Conservation (phyloP, 2,329 filamentous ascomycete species). For the Beauveria pseudobassiana region DNA sequence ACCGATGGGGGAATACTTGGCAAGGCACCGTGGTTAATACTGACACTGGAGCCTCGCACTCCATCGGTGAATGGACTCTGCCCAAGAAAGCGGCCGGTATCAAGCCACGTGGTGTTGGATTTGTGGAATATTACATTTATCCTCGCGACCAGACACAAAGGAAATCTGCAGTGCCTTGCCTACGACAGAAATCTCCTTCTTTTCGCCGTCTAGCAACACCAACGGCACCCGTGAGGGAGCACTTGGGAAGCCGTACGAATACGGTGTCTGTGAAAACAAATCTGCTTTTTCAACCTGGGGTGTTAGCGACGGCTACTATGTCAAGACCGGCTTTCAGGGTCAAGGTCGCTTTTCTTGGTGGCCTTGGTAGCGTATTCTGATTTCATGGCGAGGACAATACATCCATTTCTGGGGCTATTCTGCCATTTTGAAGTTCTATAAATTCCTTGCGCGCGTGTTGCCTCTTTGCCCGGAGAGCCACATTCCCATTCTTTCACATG, state of each 20-base stretch:
- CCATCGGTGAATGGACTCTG: conserved; percentile 18
- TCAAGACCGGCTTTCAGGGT: conserved; percentile 3
- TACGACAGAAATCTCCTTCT: conserved; percentile 12
- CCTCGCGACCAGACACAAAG: conserved; percentile 6
- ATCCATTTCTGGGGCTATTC: not conserved
- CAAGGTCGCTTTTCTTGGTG: not conserved
- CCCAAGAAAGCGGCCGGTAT: conserved; percentile 15
- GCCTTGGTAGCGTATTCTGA: not conserved
- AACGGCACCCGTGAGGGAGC: conserved; percentile 6
- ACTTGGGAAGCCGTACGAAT: conserved; percentile 13
- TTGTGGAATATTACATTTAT: conserved; percentile 19
- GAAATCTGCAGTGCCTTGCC: conserved; percentile 13
- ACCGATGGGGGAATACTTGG: conserved; percentile 15
- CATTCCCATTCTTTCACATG: too few relatives aligned
- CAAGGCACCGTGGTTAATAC: conserved; percentile 17
- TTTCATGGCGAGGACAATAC: not conserved
- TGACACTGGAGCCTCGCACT: conserved; percentile 3
- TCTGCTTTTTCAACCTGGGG: not conserved
- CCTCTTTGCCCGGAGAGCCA: too few relatives aligned
- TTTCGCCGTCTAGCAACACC: conserved; percentile 13
- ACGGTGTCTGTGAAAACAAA: conserved; percentile 14
- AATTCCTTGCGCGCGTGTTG: not conserved
- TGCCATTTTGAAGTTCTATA: not conserved
- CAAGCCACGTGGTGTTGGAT: conserved; percentile 13
- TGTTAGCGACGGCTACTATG: not conserved